phyloP scores from a whole-genome alignment of 148 eudicot genomes.

The Suaeda aralocaspica region DNA sequence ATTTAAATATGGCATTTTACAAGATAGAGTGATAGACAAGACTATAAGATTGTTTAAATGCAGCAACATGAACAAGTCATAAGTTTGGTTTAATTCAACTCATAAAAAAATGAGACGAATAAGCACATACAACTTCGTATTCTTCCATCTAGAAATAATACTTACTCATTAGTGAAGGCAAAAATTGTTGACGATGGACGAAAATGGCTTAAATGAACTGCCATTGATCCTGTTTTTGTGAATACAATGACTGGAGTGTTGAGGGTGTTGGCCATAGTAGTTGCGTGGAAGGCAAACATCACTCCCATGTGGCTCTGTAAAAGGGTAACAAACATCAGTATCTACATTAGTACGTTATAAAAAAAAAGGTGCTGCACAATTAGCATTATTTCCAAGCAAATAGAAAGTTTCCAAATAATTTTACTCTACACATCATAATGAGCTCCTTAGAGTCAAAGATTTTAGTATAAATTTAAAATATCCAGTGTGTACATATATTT shows the following conservation, averaged over 20 bases:
- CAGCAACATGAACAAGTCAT: no score
- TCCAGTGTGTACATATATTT: not conserved
- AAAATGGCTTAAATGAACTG: conserved; percentile 76
- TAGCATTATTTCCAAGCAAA: not conserved
- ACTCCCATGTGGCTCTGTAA: conserved; percentile 80
- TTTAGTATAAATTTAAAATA: not conserved
- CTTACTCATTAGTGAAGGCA: conserved; percentile 96
- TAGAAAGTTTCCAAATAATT: not conserved
- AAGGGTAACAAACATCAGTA: conserved; percentile 15
- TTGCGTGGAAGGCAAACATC: conserved; percentile 92
- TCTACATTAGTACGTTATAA: not conserved
- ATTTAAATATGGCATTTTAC: no score
- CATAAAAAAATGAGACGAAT: no score
- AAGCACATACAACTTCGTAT: no score
- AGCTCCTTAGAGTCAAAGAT: not conserved
- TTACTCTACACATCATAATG: not conserved
- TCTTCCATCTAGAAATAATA: no score
- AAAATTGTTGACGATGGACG: conserved; percentile 81
- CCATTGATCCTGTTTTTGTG: conserved; percentile 99
- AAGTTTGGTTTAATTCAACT: no score
- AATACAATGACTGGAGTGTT: conserved; percentile 86
- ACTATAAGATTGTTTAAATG: no score
- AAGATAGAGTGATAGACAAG: no score
- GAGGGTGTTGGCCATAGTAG: conserved; percentile 87
- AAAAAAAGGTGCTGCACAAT: not conserved